Conservation (phyloP, 2,329 filamentous ascomycete genomes). For the Beauveria sp. region DNA sequence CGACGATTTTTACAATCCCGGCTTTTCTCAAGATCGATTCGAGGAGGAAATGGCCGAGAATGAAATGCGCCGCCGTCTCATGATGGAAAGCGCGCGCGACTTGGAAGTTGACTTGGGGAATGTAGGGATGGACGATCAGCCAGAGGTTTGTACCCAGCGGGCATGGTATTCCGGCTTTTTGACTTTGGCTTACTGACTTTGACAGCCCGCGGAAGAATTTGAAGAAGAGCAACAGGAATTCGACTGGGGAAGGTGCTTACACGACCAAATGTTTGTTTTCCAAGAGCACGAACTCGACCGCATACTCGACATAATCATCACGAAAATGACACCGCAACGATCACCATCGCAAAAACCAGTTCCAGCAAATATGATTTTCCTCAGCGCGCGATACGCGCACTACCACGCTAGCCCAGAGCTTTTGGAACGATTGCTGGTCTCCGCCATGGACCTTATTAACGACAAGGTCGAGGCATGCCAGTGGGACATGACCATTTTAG, state of each 20-base stretch:
- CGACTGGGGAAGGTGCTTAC: conserved; percentile 86
- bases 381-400: conserved; percentile 91
- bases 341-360: conserved; percentile 97
- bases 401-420: conserved; percentile 89
- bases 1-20: conserved; percentile 90
- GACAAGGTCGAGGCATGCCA: conserved; percentile 91
- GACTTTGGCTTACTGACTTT: conserved; percentile 18
- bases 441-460: conserved; percentile 94
- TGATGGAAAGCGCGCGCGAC: conserved; percentile 99
- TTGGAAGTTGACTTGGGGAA: conserved; percentile 94
- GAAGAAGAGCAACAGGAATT: conserved; percentile 91
- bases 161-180: not conserved
- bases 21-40: conserved; percentile 86
- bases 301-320: conserved; percentile 93
- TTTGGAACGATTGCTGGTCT: conserved; percentile 69
- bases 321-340: conserved; percentile 93
- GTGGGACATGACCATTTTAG: conserved; percentile 99
- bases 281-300: conserved; percentile 87
- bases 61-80: conserved; percentile 89
- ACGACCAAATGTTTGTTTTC: conserved; percentile 99
- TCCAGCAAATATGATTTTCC: conserved; percentile 92
- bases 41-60: conserved; percentile 97
- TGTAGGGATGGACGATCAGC: conserved; percentile 89
- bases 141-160: conserved; percentile 55
- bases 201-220: conserved; percentile 63